Base-by-base conservation (phyloP, 176 grass and related monocot species). In the Cenchrus purpureus region DNA sequence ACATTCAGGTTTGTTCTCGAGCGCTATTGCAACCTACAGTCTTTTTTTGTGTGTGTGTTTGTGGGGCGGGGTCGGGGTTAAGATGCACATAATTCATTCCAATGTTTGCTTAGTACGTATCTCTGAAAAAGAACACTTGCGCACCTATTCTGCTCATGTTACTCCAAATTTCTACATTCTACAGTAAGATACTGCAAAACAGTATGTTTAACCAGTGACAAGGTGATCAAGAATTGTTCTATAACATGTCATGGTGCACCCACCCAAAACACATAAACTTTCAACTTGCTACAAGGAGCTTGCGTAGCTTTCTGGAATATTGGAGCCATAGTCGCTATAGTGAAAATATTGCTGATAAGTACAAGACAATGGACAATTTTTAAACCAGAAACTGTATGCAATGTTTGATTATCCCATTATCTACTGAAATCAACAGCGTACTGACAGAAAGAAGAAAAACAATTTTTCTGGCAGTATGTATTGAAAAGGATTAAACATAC, bases 401-500 rank as follows among this genome's bases (percentile, higher is more conserved):
- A 17, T 71, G n/a, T 12, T 79, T 73, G 25, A 83, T 52, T 52
- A 50, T 34, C 74, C 65, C 49, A 15, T 42, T 82, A 74, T 79
- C 28, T 50, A 86, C 34, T 65, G 3, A 60, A 86, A 83, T 61
- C 42, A 80, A 19, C 6, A 46, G 58, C 72, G 11, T 83, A 46
- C 4, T 61, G n/a, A 83, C 4, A 14, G 54, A 65, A 77, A 82
- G 52, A 56, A 60, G 44, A 56, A 68, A 68, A 68, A n/a, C 2
- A 64, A 68, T 7, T 4, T 68, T 25, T 76, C 44, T 55, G 16
- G 46, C 4, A 87, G 66, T 62, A 54, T 46, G 44, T 20, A 81
- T 86, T 31, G 76, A 56, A 31, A 86, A 63, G 43, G 52, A 62
- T 17, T 73, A 49, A 69, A 79, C 93, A 42, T 95, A 98, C 97